Evolutionary conservation across 305 asterid species (phyloP), one percentile per base, ranked within the genome.

Genomic region (Salvia sclarea): DNA sequence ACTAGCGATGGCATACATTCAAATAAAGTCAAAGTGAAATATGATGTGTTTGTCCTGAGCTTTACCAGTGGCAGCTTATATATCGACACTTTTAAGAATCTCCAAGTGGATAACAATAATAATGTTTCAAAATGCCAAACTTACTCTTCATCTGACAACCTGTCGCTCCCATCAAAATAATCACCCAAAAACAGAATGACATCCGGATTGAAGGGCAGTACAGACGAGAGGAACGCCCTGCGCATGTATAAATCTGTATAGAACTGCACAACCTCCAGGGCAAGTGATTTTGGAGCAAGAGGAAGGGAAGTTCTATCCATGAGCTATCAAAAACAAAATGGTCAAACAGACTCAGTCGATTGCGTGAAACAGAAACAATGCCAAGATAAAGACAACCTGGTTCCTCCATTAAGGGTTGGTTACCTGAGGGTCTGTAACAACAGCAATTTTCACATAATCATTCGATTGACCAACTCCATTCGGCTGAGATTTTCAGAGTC

Each of bases 391-490:
- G 8, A 53, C 13, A 53, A 24, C 64, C 30, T 69, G 5, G 68
- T 53, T 3, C 8, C 33, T n/a, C 58, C 8, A 5, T 7, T 2
- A 40, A 59, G 20, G 33, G 12, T 37, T 37, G 37, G 37, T 67
- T 76, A 94, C 99, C 97, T 94, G 99, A 73, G 99, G 99, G 72
- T 95, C 98, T 17, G 99, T 50, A 56, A 95, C 62, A 74, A 91
- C 90, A 13, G 95, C 97, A 45, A 95, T 78, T 76, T 89, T 95
- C 74, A 88, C 85, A 75, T 85, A 88, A 62, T 76, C 75, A 61
- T 75, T 81, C 25, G 87, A 70, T 52, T 71, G 38, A 76, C 83
- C 83, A 60, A 69, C 82, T 75, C 79, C 88, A 66, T 79, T 75
- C 69, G 50, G 73, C 96, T 89, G 80, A 64, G 68, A 70, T 18